Evolutionary conservation across 257 asterid species (phyloP).

Genomic region (Leptodermis oblonga): DNA sequence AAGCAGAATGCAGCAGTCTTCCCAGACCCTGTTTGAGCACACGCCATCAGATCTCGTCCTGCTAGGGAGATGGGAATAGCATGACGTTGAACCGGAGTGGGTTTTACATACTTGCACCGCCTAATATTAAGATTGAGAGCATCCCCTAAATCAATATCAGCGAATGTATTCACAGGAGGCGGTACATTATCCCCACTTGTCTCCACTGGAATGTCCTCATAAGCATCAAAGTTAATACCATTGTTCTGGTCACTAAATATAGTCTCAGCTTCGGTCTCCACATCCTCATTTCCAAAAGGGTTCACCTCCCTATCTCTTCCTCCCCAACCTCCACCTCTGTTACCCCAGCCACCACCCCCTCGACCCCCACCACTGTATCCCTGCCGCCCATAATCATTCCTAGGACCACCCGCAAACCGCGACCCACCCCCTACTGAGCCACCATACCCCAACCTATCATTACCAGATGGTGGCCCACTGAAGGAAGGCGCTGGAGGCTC

Average conservation of each 20-base stretch:
- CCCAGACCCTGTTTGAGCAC: conserved; percentile 93
- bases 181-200: conserved; percentile 84
- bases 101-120: conserved; percentile 83
- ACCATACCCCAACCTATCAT: conserved; percentile 49
- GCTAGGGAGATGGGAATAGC: conserved; percentile 78
- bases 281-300: conserved; percentile 67
- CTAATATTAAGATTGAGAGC: conserved; percentile 66
- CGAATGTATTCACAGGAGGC: conserved; percentile 75
- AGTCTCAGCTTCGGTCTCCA: conserved; percentile 36
- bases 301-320: conserved; percentile 68
- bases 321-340: conserved; percentile 52
- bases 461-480: conserved; percentile 49
- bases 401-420: conserved; percentile 48
- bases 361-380: conserved; percentile 47
- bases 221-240: conserved; percentile 84
- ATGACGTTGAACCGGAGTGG: conserved; percentile 84
- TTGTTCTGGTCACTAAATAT: conserved; percentile 60
- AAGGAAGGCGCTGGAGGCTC: conserved; percentile 50
- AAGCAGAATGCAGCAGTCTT: conserved; percentile 93
- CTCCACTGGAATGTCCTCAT: conserved; percentile 90
- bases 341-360: conserved; percentile 37
- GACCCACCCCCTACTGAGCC: conserved; percentile 48
- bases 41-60: conserved; percentile 86
- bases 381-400: conserved; percentile 54
- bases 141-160: conserved; percentile 82